Evolutionary conservation across 2,329 filamentous ascomycete species (phyloP).

Genomic region (Fusarium chlamydosporum): DNA sequence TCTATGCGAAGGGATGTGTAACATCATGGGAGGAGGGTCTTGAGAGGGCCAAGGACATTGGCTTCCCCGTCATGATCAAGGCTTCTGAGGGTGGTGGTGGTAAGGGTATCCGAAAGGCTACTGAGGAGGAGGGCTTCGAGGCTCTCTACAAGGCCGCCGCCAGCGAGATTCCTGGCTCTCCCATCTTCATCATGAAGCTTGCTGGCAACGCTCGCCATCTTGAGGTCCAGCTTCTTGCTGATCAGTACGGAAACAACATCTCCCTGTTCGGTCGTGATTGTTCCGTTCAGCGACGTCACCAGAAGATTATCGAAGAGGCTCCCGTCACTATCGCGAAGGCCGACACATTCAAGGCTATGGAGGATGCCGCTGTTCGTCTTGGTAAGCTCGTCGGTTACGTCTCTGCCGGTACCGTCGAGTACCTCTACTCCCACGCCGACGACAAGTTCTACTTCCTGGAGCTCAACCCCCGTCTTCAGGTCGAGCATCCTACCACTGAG

Average conservation of each 20-base stretch:
- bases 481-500: conserved; percentile 98
- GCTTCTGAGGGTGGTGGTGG: conserved; percentile 99
- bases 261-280: conserved; percentile 99
- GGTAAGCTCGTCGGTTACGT: conserved; percentile 97
- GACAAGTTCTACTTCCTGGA: conserved; percentile 99
- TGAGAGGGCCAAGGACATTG: conserved; percentile 86
- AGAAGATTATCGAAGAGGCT: conserved; percentile 99
- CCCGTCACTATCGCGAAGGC: conserved; percentile 95
- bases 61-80: conserved; percentile 99
- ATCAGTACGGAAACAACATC: conserved; percentile 99
- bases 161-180: conserved; percentile 96
- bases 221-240: conserved; percentile 96
- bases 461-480: conserved; percentile 97
- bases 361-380: conserved; percentile 93
- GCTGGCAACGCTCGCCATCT: conserved; percentile 96
- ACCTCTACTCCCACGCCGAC: conserved; percentile 96
- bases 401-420: conserved; percentile 98
- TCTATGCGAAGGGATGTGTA: conserved; percentile 94
- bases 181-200: conserved; percentile 99
- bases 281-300: conserved; percentile 96
- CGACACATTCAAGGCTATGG: conserved; percentile 94
- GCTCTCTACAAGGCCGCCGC: conserved; percentile 94
- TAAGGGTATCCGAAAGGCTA: conserved; percentile 98
- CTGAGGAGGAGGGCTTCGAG: conserved; percentile 86
- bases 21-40: conserved; percentile 91